These are phyloP conservation scores for Zangia roseola DNA, from an alignment of 768 basidiomycete genomes.

Conservation along the genomic window DNA sequence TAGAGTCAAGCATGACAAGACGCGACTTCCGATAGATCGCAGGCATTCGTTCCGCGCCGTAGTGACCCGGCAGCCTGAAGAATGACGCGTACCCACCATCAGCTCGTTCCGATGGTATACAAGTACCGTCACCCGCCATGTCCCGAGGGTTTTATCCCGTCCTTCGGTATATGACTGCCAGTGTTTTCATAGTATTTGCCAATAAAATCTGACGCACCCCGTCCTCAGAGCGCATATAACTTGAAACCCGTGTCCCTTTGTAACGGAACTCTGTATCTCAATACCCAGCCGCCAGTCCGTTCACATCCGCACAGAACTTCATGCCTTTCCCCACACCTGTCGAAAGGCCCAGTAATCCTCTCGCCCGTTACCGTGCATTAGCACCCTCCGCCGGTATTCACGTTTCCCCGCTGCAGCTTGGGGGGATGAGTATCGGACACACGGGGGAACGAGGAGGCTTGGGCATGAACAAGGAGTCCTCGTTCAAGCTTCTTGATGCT, in stretches of 20 bases:
- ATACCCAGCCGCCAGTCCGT: no score
- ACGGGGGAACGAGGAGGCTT: slow-evolving; percentile 21
- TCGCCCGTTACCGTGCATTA: slow-evolving; percentile 36
- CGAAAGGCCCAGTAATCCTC: slow-evolving; percentile 21
- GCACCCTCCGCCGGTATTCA: slow-evolving; percentile 39
- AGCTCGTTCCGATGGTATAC: no score
- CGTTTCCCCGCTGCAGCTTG: slow-evolving; percentile 48
- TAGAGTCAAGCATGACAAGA: no score
- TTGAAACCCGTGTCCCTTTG: not conserved
- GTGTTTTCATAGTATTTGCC: not conserved
- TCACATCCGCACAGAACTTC: not conserved
- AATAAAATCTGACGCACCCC: not conserved
- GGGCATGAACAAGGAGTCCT: slow-evolving; percentile 37
- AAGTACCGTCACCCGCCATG: no score
- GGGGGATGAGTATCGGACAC: slow-evolving; percentile 45
- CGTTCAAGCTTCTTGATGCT: slow-evolving; percentile 48
- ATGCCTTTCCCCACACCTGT: slow-evolving; percentile 7
- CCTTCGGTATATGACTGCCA: not conserved
- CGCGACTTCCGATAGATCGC: no score
- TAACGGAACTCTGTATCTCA: not conserved
- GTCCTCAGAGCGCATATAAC: not conserved
- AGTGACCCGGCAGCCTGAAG: no score
- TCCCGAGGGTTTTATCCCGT: not conserved
- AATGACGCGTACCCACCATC: no score
- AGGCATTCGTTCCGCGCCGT: no score